Base-by-base conservation (phyloP, 306 rosid genomes). In the Hippophae tibetana region DNA sequence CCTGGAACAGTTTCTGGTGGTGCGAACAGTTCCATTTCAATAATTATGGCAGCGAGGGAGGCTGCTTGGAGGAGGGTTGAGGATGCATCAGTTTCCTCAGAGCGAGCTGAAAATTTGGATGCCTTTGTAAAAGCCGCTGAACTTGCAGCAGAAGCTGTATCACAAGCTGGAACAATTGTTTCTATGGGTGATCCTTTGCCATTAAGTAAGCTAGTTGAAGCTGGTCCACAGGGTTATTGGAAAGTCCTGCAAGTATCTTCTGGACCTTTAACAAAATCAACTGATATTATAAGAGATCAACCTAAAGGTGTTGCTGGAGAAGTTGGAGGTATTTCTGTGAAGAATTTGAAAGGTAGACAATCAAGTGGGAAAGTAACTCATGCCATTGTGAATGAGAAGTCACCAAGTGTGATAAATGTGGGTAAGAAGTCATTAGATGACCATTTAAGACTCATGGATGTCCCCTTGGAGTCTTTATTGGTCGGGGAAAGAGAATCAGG, bases 121-220 rank as follows among this genome's bases (percentile, higher is more conserved):
- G 90, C 95, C 26, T 75, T 93, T 73, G 86, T 93, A 46, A 93
- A 76, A 78, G 99, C 99, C 66, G 97, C 99, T 44, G 99, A 93
- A 86, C 85, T 93, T 47, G 97, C 99, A 6, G 99, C 97, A 57
- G 99, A 83, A 72, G 99, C 99, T 42, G 93, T 93, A 55, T 89
- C 99, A 41, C 99, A 84, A 61, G 99, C 99, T 31, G 97, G 99
- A 74, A 89, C 73, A 60, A 73, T 93, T 71, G 97, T 89, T 68
- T 85, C 90, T 9, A 80, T 93, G 99, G 85, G 89, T 8, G 97
- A 84, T 72, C 84, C 95, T 75, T 73, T 79, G 43, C 70, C 89
- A 11, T 74, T 93, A 59, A 78, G 78, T 8, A 70, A 78, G 50
- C 69, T 93, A 18, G 71, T 79, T 54, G 78, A 86, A 73, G 84